Evolutionary conservation across 768 basidiomycete genomes (phyloP), one percentile per base, ranked within the genome.

Genomic region (Exidia glandulosa): DNA sequence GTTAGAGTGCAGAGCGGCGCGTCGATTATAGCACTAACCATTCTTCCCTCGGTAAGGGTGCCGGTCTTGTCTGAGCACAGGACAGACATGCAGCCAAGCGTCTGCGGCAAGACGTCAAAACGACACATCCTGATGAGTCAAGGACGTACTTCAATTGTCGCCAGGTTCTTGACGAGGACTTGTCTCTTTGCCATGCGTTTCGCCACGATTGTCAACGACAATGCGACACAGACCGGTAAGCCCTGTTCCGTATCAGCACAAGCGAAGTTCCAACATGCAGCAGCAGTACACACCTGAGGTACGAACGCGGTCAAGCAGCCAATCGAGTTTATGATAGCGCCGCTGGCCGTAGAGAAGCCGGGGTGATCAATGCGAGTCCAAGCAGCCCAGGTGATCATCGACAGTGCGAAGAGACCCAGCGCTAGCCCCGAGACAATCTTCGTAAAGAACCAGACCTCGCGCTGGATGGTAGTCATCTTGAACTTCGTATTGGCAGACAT

Each of bases 1-100:
- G 13, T 7, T 47, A 60, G n/a, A 71, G 57, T 62, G 75, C 69
- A 59, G 72, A 58, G 14, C 50, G 50, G n/a, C n/a, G n/a, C n/a
- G n/a, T n/a, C n/a, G n/a, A n/a, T n/a, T n/a, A n/a, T n/a, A n/a
- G n/a, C n/a, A n/a, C n/a, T n/a, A 27, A 54, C 50, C 81, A 82
- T 83, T 63, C 72, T 73, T 27, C 76, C 78, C 52, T 77, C 67
- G 1, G 78, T 81, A 33, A 82, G 67, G 10, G 78, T 81, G 19
- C 79, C 79, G 1, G 77, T 77, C 61, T 83, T 83, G 69, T 83
- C 82, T 3, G 79, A 78, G 65, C 79, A 80, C 27, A 83, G 60
- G 34, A 81, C 76, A 19, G 77, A 76, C 62, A 83, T 79, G 23
- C 73, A 72, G 0, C 81, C 81, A 2, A 82, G 72, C 0, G 79